Evolutionary conservation across 768 basidiomycete species (phyloP), one percentile per base, ranked within the genome.

Genomic region (Termitomyces sp.): DNA sequence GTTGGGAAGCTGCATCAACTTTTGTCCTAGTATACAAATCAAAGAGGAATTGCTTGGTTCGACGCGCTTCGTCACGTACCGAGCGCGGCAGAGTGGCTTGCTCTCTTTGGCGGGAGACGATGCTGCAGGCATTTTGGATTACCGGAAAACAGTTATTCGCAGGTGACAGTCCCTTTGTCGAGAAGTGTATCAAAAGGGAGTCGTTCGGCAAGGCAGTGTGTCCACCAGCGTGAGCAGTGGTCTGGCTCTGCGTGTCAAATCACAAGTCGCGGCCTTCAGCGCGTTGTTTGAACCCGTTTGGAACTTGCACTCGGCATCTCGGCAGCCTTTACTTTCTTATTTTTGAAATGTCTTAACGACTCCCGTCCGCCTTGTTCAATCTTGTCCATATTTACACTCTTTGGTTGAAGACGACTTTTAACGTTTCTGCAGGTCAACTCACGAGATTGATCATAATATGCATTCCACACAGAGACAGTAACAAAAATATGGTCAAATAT

Each of bases 11-110:
- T 28, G 58, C 44, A 38, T 70, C 67, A 10, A 51, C 50, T 57
- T 72, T 67, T 12, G 58, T 61, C 65, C 66, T 43, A 50, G 21
- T 8, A 52, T 57, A 45, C 15, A 53, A 30, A 63, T 53, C 60
- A 52, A 64, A 14, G 58, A 14, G 17, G 9, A 23, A 37, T 31
- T 30, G n/a, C 47, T 56, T 17, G 49, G 35, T 42, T 61, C 61
- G 65, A 66, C 63, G 64, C 68, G 63, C 66, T 38, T 26, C 21
- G 48, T 63, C 50, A 55, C 69, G 59, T 57, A 76, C 75, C 67
- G 68, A 50, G 66, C 65, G 49, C 68, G 64, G 47, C 66, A 65
- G 38, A 70, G 59, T 40, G 69, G 62, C 53, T 65, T 63, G 40
- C 70, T 74, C 58, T 71, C 71, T 45, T 73, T 71, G 15, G 54